Evolutionary conservation across 2,329 filamentous ascomycete genomes (phyloP).

Genomic region (Monilinia laxa): DNA sequence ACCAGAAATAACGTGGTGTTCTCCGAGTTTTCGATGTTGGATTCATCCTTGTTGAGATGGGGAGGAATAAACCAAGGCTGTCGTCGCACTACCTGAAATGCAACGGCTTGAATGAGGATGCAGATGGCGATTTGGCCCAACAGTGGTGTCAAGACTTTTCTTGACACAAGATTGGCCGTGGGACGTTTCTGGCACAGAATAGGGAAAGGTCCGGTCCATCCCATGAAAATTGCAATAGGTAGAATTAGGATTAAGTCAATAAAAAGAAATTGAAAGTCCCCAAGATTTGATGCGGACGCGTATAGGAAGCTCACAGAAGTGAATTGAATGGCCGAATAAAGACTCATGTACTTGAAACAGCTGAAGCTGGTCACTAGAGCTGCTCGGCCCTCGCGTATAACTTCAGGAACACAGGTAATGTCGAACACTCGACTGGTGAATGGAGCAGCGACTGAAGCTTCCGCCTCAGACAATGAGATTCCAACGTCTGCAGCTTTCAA

Average conservation of each 20-base stretch:
- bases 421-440: slow-evolving; percentile 96
- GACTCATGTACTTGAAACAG: slow-evolving; percentile 99
- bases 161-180: slow-evolving; percentile 85
- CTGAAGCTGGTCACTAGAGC: slow-evolving; percentile 98
- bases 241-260: slow-evolving; percentile 92
- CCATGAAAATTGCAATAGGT: slow-evolving; percentile 98
- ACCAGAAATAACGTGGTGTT: slow-evolving; percentile 89
- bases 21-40: slow-evolving; percentile 86
- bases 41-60: slow-evolving; percentile 70
- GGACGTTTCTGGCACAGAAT: slow-evolving; percentile 79
- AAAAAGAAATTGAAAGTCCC: slow-evolving; percentile 97
- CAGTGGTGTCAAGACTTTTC: slow-evolving; percentile 86
- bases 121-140: slow-evolving; percentile 85
- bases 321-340: slow-evolving; percentile 99
- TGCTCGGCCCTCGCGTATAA: slow-evolving; percentile 89
- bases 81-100: slow-evolving; percentile 70
- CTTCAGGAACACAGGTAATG: slow-evolving; percentile 89
- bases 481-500: slow-evolving; percentile 96
- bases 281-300: slow-evolving; percentile 87
- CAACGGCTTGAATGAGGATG: slow-evolving; percentile 71
- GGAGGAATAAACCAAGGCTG: slow-evolving; percentile 90
- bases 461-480: slow-evolving; percentile 93
- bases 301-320: slow-evolving; percentile 96
- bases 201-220: slow-evolving; percentile 85
- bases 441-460: slow-evolving; percentile 95